Percentiles rank a stretch among this genome's conserved stretches.
Evolutionary conservation across 2,329 filamentous ascomycete genomes (phyloP).

Genomic region (Pseudopyrenochaeta lycopersici): DNA sequence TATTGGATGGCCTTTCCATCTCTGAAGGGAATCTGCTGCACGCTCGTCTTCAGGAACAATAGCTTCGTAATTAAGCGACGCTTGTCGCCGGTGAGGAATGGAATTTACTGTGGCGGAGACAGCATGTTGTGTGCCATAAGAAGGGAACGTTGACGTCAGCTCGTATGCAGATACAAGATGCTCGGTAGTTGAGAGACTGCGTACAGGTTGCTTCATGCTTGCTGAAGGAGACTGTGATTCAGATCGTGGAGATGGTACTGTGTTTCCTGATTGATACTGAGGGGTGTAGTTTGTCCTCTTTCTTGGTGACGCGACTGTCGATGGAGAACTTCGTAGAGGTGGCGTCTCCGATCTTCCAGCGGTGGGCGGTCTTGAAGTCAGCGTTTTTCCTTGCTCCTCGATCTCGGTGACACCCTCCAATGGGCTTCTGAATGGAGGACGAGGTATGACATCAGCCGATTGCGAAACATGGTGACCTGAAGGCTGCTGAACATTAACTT

Average conservation of each 20-base stretch:
- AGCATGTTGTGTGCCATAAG: slow-evolving; percentile 40
- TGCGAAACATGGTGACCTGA: slow-evolving; percentile 38
- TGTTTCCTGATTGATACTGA: slow-evolving; percentile 56
- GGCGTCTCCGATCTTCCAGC: slow-evolving; percentile 43
- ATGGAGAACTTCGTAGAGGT: slow-evolving; percentile 42
- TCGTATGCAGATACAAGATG: slow-evolving; percentile 65
- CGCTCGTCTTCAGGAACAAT: slow-evolving; percentile 65
- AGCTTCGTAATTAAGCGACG: slow-evolving; percentile 63
- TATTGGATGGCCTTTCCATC: slow-evolving; percentile 90
- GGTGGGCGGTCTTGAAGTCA: slow-evolving; percentile 26
- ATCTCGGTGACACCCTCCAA: slow-evolving; percentile 46
- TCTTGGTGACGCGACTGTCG: slow-evolving; percentile 51
- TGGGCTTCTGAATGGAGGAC: slow-evolving; percentile 36
- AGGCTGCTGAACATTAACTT: slow-evolving; percentile 12
- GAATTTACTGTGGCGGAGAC: slow-evolving; percentile 25
- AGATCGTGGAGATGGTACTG: slow-evolving; percentile 52
- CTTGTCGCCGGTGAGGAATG: slow-evolving; percentile 49
- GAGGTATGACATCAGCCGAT: slow-evolving; percentile 36
- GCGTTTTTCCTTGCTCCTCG: slow-evolving; percentile 34
- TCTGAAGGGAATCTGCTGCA: slow-evolving; percentile 76
- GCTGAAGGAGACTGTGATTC: slow-evolving; percentile 69
- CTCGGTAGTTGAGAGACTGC: slow-evolving; percentile 52
- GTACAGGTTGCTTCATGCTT: slow-evolving; percentile 58
- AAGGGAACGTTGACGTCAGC: slow-evolving; percentile 51
- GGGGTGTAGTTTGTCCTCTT: slow-evolving; percentile 53